Percentiles rank a stretch among this genome's conserved stretches.
Evolutionary conservation across 2,329 filamentous ascomycete species (phyloP).

Genomic region (Talaromyces verruculosus): DNA sequence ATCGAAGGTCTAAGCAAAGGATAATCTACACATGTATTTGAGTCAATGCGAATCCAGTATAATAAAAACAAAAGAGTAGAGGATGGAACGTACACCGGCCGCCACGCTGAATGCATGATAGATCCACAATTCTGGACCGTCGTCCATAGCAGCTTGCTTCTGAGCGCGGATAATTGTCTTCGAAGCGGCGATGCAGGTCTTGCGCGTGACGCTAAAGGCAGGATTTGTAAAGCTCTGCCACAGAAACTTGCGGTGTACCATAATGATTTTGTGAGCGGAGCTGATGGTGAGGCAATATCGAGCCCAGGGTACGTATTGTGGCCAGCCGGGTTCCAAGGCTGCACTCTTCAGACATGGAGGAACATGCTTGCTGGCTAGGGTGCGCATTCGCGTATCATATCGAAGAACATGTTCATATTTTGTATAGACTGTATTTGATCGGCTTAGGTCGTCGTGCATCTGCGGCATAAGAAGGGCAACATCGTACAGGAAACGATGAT

Average conservation of each 20-base stretch:
- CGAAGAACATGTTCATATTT: conserved; percentile 44
- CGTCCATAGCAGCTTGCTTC: conserved; percentile 33
- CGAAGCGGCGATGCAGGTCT: conserved; percentile 44
- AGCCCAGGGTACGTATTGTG: conserved; percentile 44
- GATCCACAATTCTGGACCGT: conserved; percentile 47
- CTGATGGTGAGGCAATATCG: conserved; percentile 41
- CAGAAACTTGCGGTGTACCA: conserved; percentile 47
- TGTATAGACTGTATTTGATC: conserved; percentile 38
- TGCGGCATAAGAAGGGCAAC: conserved; percentile 41
- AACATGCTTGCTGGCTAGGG: conserved; percentile 33
- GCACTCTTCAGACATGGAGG: conserved; percentile 38
- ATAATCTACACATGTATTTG: conserved; percentile 30
- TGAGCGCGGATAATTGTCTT: conserved; percentile 45
- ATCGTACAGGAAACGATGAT: conserved; percentile 40
- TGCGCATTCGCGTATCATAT: conserved; percentile 42
- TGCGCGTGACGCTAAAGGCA: conserved; percentile 45
- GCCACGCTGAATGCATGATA: conserved; percentile 45
- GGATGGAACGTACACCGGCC: conserved; percentile 30
- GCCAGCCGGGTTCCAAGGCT: conserved; percentile 40
- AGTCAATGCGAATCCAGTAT: neutral
- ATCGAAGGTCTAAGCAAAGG: conserved; percentile 40
- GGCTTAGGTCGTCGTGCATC: conserved; percentile 40
- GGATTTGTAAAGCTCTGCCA: conserved; percentile 44
- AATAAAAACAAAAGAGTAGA: neutral
- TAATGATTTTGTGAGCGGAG: conserved; percentile 48